Conservation (phyloP, 352 stramenopile species). For the Phytopythium chamaehyphon region DNA sequence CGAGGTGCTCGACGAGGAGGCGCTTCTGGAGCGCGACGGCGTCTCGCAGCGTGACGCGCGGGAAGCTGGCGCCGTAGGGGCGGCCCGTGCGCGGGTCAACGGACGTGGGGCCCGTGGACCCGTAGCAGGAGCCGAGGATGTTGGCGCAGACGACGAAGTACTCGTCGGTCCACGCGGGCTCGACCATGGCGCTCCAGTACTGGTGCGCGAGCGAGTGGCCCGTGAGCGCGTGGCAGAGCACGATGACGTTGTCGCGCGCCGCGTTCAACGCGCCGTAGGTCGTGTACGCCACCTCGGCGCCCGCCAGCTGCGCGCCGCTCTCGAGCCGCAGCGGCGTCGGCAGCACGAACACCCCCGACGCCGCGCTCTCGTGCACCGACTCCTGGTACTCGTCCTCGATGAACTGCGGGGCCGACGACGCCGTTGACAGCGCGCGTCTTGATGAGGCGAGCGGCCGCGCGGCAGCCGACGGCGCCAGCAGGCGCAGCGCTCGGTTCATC, state of each 20-base stretch:
- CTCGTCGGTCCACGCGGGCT: slow-evolving; percentile 92
- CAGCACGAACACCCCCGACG: slow-evolving; percentile 39
- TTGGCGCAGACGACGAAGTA: slow-evolving; percentile 97
- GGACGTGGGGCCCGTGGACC: slow-evolving; percentile 83
- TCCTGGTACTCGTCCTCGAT: slow-evolving; percentile 67
- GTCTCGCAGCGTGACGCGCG: slow-evolving; percentile 91
- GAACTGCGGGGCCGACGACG: slow-evolving; percentile 7
- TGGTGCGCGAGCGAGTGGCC: slow-evolving; percentile 91
- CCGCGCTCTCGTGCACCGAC: slow-evolving; percentile 35
- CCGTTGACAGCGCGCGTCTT: neutral
- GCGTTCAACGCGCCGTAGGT: slow-evolving; percentile 92
- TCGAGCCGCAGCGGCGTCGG: slow-evolving; percentile 48
- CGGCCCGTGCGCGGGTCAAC: slow-evolving; percentile 66
- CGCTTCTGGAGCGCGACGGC: slow-evolving; percentile 89
- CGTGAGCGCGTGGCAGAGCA: slow-evolving; percentile 95
- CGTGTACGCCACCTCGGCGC: slow-evolving; percentile 90
- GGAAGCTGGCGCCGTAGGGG: slow-evolving; percentile 89
- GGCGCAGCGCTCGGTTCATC: slow-evolving; percentile 4
- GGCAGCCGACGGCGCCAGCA: neutral
- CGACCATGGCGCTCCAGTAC: slow-evolving; percentile 94
- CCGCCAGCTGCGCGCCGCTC: slow-evolving; percentile 54
- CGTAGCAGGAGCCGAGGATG: slow-evolving; percentile 95
- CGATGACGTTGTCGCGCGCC: slow-evolving; percentile 86
- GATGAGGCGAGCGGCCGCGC: neutral
- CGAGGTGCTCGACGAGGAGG: slow-evolving; percentile 87